Evolutionary conservation across 768 basidiomycete genomes (phyloP).

Genomic region (Inosperma sp.): DNA sequence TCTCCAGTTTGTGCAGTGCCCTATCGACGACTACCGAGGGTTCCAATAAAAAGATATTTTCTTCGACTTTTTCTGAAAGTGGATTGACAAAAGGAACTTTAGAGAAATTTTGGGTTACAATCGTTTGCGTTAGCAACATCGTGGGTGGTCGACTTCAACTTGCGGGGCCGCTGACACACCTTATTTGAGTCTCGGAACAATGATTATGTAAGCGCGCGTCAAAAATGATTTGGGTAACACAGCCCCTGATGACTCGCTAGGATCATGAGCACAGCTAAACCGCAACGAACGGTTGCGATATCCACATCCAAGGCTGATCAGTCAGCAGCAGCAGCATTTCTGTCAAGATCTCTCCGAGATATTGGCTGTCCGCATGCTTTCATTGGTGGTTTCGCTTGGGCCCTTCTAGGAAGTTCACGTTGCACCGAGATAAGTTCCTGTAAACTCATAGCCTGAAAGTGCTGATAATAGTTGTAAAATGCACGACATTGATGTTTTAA

Average conservation of each 20-base stretch:
- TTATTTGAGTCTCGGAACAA: too few relatives aligned
- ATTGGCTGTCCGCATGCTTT: conserved; percentile 24
- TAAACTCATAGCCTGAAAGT: not conserved
- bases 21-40: conserved; percentile 25
- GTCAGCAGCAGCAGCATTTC: conserved; percentile 13
- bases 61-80: too few relatives aligned
- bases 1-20: conserved; percentile 21
- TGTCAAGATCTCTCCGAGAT: conserved; percentile 17
- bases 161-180: too few relatives aligned
- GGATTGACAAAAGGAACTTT: too few relatives aligned
- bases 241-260: too few relatives aligned
- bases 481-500: conserved; percentile 31
- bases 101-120: too few relatives aligned
- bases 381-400: conserved; percentile 31
- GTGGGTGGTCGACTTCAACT: too few relatives aligned
- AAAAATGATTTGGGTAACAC: too few relatives aligned
- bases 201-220: too few relatives aligned
- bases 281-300: too few relatives aligned
- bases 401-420: conserved; percentile 24
- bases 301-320: conserved; percentile 20
- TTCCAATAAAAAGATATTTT: conserved; percentile 13
- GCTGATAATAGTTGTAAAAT: conserved; percentile 3
- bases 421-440: conserved; percentile 26
- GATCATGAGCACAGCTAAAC: too few relatives aligned
- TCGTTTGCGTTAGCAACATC: too few relatives aligned